These are phyloP conservation scores for Talaromyces verruculosus DNA, from an alignment of 2,329 filamentous ascomycete species.

Conservation along the genomic window DNA sequence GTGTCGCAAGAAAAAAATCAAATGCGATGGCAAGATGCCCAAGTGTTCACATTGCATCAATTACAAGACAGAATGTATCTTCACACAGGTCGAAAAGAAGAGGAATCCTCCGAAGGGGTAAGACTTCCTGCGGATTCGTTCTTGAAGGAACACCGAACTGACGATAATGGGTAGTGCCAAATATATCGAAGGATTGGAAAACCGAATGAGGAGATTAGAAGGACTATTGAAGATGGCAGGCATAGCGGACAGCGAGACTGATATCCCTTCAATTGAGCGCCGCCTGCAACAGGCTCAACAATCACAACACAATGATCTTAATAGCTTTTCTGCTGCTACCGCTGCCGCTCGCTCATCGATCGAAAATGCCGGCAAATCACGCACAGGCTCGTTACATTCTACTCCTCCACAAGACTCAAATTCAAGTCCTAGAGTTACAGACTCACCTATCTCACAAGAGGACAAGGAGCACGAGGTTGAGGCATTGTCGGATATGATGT, in stretches of 20 bases:
- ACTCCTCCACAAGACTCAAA: slow-evolving; percentile 50
- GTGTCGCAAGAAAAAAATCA: slow-evolving; percentile 92
- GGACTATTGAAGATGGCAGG: slow-evolving; percentile 83
- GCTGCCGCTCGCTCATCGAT: slow-evolving; percentile 20
- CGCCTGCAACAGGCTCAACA: slow-evolving; percentile 54
- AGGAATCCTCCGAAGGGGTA: slow-evolving; percentile 95
- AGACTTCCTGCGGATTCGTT: slow-evolving; percentile 29
- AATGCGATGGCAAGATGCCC: slow-evolving; percentile 94
- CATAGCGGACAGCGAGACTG: slow-evolving; percentile 71
- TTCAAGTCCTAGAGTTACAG: slow-evolving; percentile 52
- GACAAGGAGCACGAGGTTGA: slow-evolving; percentile 72
- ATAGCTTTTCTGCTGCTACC: slow-evolving; percentile 27
- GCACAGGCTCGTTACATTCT: slow-evolving; percentile 42
- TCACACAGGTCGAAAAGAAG: slow-evolving; percentile 99
- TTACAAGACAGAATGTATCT: slow-evolving; percentile 96
- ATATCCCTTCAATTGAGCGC: slow-evolving; percentile 84
- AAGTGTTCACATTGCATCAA: slow-evolving; percentile 95
- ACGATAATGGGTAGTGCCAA: slow-evolving; percentile 65
- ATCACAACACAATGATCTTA: slow-evolving; percentile 31
- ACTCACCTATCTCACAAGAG: slow-evolving; percentile 55
- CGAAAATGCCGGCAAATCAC: slow-evolving; percentile 32
- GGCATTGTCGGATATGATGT: slow-evolving; percentile 96
- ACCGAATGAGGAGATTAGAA: slow-evolving; percentile 93
- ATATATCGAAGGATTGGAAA: slow-evolving; percentile 96
- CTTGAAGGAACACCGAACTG: background rate